Base-by-base conservation (phyloP, 2,329 filamentous ascomycete genomes). In the Aspergillus arachidicola region DNA sequence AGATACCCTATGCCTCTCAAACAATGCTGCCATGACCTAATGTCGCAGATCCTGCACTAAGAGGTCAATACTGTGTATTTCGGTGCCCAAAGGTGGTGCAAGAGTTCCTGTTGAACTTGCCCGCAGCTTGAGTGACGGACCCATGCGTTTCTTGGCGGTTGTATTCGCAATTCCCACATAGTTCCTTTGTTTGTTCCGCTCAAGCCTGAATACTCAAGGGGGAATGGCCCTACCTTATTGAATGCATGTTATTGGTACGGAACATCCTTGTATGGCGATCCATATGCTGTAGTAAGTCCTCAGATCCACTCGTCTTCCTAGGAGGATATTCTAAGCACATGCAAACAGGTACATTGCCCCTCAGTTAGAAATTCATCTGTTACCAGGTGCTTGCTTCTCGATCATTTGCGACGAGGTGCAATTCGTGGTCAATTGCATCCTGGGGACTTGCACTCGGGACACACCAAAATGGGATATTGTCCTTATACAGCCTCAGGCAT, bases 401-500 rank as follows among this genome's bases (percentile, higher is more conserved):
- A 21, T 32, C 14, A n/a, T 11, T 32, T 12, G n/a, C n/a, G 26
- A 36, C 28, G 14, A 57, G 50, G 28, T 38, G 48, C 62, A 53
- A 23, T 51, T 45, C 28, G 48, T 57, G 56, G 14, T 53, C 56
- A 36, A 48, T n/a, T 48, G 53, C 59, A 34, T 53, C 50, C 28
- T 56, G 28, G 30, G 14, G 53, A 48, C 26, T 41, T 48, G 30
- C 41, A 30, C 57, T 12, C 59, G 36, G 38, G 45, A 5, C 51
- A 21, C 30, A 16, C 30, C 53, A 58, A 34, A 50, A 66, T 67
- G 66, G 50, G 51, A 66, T 38, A 50, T 46, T 55, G 53, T 59
- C 36, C 55, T 57, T 43, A 59, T 38, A 46, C 19, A 50, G 32
- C 53, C 46, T 34, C 34, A 64, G 66, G 55, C 57, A 67, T 67